A percentile compares a stretch with the other conserved stretches of the same genome.
phyloP scores from a whole-genome alignment of 768 basidiomycete genomes.

The Tylopilus felleus region DNA sequence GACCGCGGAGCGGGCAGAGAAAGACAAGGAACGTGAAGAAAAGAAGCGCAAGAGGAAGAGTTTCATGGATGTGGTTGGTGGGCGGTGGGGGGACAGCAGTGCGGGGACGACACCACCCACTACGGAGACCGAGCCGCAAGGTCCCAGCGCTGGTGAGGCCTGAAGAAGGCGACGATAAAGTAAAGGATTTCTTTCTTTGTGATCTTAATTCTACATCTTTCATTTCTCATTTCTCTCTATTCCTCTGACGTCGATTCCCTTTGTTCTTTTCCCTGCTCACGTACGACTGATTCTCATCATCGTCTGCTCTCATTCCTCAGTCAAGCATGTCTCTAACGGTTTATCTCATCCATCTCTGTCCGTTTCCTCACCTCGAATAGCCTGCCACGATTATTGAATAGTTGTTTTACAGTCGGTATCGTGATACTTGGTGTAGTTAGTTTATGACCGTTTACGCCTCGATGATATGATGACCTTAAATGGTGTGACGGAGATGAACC shows the following conservation, averaged over 20 bases:
- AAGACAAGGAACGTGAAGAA: constrained; percentile 52
- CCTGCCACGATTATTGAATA: constrained; percentile 12
- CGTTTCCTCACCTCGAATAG: not conserved
- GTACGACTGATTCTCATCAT: constrained; percentile 11
- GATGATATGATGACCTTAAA: constrained; percentile 17
- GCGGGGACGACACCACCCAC: constrained; percentile 36
- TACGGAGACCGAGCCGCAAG: constrained; percentile 15
- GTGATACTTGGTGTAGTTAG: constrained; percentile 16
- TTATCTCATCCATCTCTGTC: not conserved
- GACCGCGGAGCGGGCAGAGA: constrained; percentile 44
- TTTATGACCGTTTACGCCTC: constrained; percentile 21
- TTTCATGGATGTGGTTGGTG: constrained; percentile 39
- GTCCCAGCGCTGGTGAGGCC: constrained; percentile 3
- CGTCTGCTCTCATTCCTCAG: constrained; percentile 8
- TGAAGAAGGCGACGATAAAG: constrained; percentile 8
- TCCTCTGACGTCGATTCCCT: not conserved
- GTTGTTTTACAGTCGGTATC: constrained; percentile 22
- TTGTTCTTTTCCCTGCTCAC: constrained; percentile 1
- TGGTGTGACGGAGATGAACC: constrained; percentile 14
- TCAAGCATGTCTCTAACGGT: constrained; percentile 14
- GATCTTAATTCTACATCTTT: constrained; percentile 10
- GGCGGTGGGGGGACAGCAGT: constrained; percentile 24
- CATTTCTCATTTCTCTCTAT: constrained; percentile 4
- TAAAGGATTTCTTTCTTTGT: not conserved
- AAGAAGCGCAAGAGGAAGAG: constrained; percentile 65